Conservation (phyloP, 2,329 filamentous ascomycete species). For the Fusarium sp. region DNA sequence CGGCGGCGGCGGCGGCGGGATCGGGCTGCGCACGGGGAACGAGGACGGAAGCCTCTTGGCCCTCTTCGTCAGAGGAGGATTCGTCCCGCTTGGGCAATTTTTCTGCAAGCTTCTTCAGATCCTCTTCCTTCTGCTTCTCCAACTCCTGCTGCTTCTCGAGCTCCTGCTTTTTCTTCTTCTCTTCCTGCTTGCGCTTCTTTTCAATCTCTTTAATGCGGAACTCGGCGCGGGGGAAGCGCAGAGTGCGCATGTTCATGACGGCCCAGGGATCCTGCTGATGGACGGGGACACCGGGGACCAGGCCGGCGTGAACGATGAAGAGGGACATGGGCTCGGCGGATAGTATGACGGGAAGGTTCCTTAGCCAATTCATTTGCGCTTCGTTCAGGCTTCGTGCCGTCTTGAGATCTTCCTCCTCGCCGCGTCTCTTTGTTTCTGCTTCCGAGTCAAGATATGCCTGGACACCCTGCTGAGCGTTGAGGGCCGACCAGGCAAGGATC, state of each 20-base stretch:
- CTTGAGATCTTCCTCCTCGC: constrained; percentile 59
- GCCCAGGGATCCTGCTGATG: constrained; percentile 79
- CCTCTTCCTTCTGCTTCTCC: constrained; percentile 34
- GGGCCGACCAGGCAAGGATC: constrained; percentile 69
- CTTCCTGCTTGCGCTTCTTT: constrained; percentile 39
- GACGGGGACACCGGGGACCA: constrained; percentile 80
- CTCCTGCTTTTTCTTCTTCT: constrained; percentile 35
- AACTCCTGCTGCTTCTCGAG: constrained; percentile 31
- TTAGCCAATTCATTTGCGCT: constrained; percentile 76
- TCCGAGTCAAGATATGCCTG: constrained; percentile 43
- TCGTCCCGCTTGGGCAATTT: constrained; percentile 16
- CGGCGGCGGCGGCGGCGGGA: background rate
- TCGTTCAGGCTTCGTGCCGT: constrained; percentile 64
- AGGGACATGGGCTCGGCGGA: constrained; percentile 74
- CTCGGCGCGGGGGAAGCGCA: constrained; percentile 66
- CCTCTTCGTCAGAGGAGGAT: background rate
- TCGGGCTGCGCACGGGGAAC: constrained; percentile 13
- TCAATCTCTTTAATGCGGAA: constrained; percentile 52
- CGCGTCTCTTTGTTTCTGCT: constrained; percentile 47
- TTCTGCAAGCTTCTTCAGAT: background rate
- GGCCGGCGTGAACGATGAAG: constrained; percentile 84
- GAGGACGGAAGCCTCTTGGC: background rate
- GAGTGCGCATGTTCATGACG: constrained; percentile 92
- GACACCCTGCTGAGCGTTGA: constrained; percentile 42
- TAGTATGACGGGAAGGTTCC: constrained; percentile 81